Conservation (phyloP, 345 rosid genomes). For the Populus deltoides region DNA sequence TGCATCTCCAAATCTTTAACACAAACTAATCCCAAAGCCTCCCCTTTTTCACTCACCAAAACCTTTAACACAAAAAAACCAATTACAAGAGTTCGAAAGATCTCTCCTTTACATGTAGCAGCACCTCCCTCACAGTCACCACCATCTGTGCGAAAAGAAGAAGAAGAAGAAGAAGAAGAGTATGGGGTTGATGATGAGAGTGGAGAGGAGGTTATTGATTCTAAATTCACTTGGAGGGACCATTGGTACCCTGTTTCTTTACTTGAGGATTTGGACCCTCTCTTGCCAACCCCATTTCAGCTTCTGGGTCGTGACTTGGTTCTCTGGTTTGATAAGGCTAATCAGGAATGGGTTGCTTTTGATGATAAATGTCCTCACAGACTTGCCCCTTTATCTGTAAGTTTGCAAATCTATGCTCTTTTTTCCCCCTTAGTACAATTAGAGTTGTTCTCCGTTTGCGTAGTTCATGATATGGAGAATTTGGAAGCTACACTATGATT, state of each 20-base stretch:
- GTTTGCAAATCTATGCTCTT: slow-evolving; percentile 10
- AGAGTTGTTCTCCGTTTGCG: not conserved
- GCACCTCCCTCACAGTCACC: slow-evolving; percentile 46
- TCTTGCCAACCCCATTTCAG: slow-evolving; percentile 78
- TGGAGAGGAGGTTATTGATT: slow-evolving; percentile 49
- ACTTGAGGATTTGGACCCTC: slow-evolving; percentile 80
- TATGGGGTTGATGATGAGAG: slow-evolving; percentile 38
- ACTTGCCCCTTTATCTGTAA: slow-evolving; percentile 91
- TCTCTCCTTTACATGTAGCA: slow-evolving; percentile 48
- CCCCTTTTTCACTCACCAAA: slow-evolving; percentile 16
- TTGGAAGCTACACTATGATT: not conserved
- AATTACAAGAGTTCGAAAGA: not conserved
- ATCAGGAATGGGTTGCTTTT: slow-evolving; percentile 76
- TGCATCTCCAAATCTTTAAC: slow-evolving; percentile 15
- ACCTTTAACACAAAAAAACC: slow-evolving; percentile 7
- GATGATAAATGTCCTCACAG: slow-evolving; percentile 96
- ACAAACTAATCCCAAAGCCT: not conserved
- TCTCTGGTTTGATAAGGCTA: slow-evolving; percentile 71
- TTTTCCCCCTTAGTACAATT: not conserved
- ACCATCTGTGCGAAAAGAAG: slow-evolving; percentile 32
- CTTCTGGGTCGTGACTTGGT: slow-evolving; percentile 90
- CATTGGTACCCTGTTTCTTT: slow-evolving; percentile 98
- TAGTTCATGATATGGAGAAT: not conserved
- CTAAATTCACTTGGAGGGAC: slow-evolving; percentile 86
- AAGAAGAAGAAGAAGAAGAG: slow-evolving; percentile 17